Base-by-base conservation (phyloP, 805 yeast species). In the Starmerella tilneyi region DNA sequence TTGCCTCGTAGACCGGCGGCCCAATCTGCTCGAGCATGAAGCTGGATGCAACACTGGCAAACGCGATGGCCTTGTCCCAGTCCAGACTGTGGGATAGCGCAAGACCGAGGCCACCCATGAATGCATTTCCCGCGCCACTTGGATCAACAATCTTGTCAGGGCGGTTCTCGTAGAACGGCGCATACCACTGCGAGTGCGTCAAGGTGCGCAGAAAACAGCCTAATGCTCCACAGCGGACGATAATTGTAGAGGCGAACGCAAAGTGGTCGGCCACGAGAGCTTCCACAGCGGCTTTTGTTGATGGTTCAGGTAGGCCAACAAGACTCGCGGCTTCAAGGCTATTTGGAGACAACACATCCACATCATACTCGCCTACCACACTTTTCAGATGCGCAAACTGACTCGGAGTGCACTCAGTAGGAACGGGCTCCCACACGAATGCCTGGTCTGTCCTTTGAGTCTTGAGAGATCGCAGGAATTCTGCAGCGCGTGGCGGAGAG, bases 91-190 rank as follows among this genome's bases (percentile, higher is more conserved):
- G 29, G 13, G 78, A 59, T 1, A 73, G 65, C 0, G 78, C 92
- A 2, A 79, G 65, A 9, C 79, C 73, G 45, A 85, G 73, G 0
- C 83, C 94, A 1, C 96, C 96, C 42, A 84, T 74, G 59, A 81
- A 86, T 0, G 94, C 72, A 58, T 88, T 94, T 0, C 97, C 97
- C 15, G 94, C 95, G 0, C 97, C 97, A 0, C 96, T 88, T 2
- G 96, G 94, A 61, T 88, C 97, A 1, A 82, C 67, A 0, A 86
- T 86, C 39, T 61, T 60, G 3, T 57, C 54, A 17, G 63, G 66
- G 16, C 63, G 60, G 11, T 57, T 60, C 5, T 16, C 36, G 57
- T 86, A 94, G 60, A 81, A 89, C 1, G 96, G 84, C 0, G 92
- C 88, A 19, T 76, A 70, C 76, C 82, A 74, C 9, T 56, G 47